Percentiles rank a stretch among this genome's conserved stretches.
phyloP scores from a whole-genome alignment of 1,284 basidiomycete species.

The Leccinum griseonigrum region DNA sequence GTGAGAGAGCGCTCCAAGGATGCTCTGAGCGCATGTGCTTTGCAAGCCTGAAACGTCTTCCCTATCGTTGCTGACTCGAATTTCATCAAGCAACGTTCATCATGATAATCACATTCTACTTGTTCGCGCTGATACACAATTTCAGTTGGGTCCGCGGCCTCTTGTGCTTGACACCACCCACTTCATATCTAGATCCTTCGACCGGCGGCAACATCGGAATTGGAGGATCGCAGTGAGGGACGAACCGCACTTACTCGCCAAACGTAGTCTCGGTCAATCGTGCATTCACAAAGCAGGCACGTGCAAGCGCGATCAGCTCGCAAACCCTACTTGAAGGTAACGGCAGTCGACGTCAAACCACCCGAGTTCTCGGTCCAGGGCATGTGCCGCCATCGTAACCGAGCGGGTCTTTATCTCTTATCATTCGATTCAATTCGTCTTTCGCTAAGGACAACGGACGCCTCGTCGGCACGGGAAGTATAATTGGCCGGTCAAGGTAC shows the following conservation, averaged over 20 bases:
- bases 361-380: neutral
- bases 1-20: slow-evolving; percentile 10
- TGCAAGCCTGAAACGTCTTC: slow-evolving; percentile 5
- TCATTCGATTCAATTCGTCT: neutral
- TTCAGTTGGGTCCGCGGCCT: slow-evolving; percentile 1
- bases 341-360: neutral
- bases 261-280: neutral
- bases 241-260: neutral
- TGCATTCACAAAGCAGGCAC: neutral
- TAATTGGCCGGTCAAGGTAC: neutral
- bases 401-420: neutral
- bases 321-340: neutral
- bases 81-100: neutral
- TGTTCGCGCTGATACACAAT: neutral
- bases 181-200: slow-evolving; percentile 2
- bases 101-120: slow-evolving; percentile 2
- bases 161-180: neutral
- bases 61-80: neutral
- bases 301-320: neutral
- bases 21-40: neutral
- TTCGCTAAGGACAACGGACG: neutral
- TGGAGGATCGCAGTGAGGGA: neutral
- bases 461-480: neutral
- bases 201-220: neutral
- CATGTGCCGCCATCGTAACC: neutral